These are phyloP conservation scores for Euphrasia arctica DNA, from an alignment of 305 asterid species.

Conservation along the genomic window DNA sequence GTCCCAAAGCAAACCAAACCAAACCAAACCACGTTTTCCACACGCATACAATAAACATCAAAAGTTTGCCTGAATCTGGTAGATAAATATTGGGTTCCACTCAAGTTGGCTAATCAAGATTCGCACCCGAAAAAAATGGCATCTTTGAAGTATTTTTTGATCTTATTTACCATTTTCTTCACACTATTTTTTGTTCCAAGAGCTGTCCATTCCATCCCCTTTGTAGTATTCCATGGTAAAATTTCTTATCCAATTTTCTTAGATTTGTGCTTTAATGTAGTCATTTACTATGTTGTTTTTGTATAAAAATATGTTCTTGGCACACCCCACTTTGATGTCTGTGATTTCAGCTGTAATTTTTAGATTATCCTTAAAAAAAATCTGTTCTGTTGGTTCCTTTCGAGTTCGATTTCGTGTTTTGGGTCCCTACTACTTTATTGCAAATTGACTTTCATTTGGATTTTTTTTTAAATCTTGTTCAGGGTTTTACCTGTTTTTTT, in stretches of 20 bases:
- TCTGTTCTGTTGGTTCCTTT: conserved; percentile 1
- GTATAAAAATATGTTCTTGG: conserved; percentile 1
- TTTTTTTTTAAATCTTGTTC: conserved; percentile 6
- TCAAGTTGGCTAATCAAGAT: conserved; percentile 15
- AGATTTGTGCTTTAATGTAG: conserved; percentile 4
- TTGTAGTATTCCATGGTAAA: conserved; percentile 89
- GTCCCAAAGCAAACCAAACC: not conserved
- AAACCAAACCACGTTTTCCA: conserved; percentile 9
- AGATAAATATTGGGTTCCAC: conserved; percentile 3
- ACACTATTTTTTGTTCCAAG: conserved; percentile 37
- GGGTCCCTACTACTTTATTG: not conserved
- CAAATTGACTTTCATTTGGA: conserved; percentile 19
- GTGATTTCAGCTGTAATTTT: not conserved
- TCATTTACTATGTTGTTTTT: conserved; percentile 10
- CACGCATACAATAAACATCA: conserved; percentile 10
- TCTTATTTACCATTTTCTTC: conserved; percentile 9
- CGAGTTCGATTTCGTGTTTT: conserved; percentile 9
- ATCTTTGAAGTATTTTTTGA: conserved; percentile 24
- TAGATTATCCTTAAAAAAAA: not conserved
- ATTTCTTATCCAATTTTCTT: conserved; percentile 10
- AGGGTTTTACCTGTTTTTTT: not conserved
- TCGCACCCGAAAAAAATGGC: conserved; percentile 32
- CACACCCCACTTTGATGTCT: not conserved
- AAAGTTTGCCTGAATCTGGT: conserved; percentile 9
- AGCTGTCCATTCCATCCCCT: conserved; percentile 54